These are phyloP conservation scores for Phytophthora fragariaefolia DNA, from an alignment of 352 stramenopile species.

Conservation along the genomic window DNA sequence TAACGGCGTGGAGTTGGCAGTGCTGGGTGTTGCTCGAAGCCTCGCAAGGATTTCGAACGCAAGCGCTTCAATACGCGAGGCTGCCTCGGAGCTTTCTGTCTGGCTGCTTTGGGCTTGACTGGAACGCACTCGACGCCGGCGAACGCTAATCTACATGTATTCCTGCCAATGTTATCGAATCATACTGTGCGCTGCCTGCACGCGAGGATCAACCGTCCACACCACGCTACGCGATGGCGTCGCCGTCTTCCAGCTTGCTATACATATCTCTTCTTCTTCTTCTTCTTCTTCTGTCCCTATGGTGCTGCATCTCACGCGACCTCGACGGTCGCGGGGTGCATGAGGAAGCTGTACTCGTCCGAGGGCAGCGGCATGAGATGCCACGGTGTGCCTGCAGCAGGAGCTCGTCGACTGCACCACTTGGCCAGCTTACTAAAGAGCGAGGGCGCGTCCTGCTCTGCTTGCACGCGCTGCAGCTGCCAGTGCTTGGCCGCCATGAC, in stretches of 20 bases:
- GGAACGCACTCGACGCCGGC: neutral
- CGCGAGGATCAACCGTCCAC: constrained; percentile 5
- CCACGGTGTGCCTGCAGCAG: constrained; percentile 26
- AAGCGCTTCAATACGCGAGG: neutral
- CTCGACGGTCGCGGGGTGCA: constrained; percentile 46
- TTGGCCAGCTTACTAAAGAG: constrained; percentile 39
- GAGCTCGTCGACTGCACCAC: constrained; percentile 40
- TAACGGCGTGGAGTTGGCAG: neutral
- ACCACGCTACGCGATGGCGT: neutral
- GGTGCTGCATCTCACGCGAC: constrained; percentile 37
- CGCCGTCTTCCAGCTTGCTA: constrained; percentile 15
- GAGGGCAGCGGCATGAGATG: constrained; percentile 39
- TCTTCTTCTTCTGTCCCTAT: constrained; percentile 5
- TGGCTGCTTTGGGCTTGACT: neutral
- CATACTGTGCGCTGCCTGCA: constrained; percentile 15
- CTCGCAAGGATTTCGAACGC: neutral
- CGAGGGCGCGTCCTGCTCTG: constrained; percentile 21
- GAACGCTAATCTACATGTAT: constrained; percentile 44
- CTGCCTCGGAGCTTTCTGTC: neutral
- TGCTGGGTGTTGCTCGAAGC: neutral
- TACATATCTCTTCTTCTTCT: constrained; percentile 12
- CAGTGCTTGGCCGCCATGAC: constrained; percentile 39
- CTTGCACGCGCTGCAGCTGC: constrained; percentile 30
- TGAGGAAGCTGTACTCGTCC: constrained; percentile 47
- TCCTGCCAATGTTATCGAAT: constrained; percentile 28